phyloP scores from a whole-genome alignment of 257 asterid species.

The Fraxinus quadrangulata region DNA sequence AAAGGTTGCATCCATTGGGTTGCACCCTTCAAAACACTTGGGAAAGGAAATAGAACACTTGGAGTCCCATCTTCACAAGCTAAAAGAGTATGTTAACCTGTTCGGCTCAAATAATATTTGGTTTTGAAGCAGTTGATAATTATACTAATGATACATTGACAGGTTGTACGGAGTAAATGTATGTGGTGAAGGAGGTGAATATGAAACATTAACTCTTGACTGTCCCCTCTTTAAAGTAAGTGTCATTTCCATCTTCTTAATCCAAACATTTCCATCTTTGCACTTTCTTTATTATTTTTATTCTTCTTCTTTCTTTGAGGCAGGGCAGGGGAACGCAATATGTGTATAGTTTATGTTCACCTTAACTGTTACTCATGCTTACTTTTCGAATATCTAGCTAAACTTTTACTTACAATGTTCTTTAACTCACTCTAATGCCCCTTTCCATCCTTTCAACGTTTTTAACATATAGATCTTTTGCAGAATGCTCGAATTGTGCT shows the following conservation, averaged over 20 bases:
- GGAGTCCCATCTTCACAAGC: conserved; percentile 81
- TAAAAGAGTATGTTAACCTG: conserved; percentile 69
- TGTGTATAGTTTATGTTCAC: conserved; percentile 4
- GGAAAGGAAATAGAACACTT: conserved; percentile 72
- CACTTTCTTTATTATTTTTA: background rate
- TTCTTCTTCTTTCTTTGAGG: background rate
- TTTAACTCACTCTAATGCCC: conserved; percentile 13
- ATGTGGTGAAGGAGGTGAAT: conserved; percentile 99
- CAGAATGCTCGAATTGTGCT: conserved; percentile 94
- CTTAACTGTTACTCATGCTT: conserved; percentile 7
- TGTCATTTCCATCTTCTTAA: conserved; percentile 17
- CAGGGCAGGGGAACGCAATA: background rate
- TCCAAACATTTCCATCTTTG: background rate
- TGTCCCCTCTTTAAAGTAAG: conserved; percentile 92
- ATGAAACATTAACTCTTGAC: conserved; percentile 94
- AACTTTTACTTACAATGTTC: conserved; percentile 12
- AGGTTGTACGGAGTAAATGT: conserved; percentile 92
- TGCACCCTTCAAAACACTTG: conserved; percentile 86
- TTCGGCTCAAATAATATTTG: conserved; percentile 29
- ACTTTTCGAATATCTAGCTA: conserved; percentile 10
- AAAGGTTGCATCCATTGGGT: conserved; percentile 97
- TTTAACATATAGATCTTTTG: conserved; percentile 37
- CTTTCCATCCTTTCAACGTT: conserved; percentile 15
- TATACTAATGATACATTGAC: conserved; percentile 34
- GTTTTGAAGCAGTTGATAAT: conserved; percentile 26